These are phyloP conservation scores for Madurella mycetomatis DNA, from an alignment of 2,329 filamentous ascomycete genomes.

Conservation along the genomic window DNA sequence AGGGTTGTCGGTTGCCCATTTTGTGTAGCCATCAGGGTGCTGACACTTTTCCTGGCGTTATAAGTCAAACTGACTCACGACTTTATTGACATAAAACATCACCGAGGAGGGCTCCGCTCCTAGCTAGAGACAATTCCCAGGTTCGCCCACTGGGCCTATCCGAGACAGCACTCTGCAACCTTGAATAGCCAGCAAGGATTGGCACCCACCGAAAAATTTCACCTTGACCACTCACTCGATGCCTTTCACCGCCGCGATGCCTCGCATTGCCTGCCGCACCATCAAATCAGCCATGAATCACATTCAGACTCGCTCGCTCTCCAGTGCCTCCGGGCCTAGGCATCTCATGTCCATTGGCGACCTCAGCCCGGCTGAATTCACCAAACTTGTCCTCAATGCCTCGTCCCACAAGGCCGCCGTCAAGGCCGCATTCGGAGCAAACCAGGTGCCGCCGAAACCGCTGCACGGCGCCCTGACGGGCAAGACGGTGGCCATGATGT, in stretches of 20 bases:
- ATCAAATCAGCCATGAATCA: constrained; percentile 26
- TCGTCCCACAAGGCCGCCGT: constrained; percentile 68
- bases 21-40: neutral
- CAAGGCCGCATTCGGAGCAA: constrained; percentile 50
- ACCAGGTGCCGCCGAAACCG: constrained; percentile 49
- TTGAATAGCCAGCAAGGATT: neutral
- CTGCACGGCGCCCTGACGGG: constrained; percentile 63
- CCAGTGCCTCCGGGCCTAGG: constrained; percentile 51
- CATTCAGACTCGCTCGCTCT: constrained; percentile 42
- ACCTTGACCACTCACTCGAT: neutral
- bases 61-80: neutral
- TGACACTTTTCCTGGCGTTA: neutral
- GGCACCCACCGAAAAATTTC: neutral
- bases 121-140: neutral
- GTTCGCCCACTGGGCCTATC: neutral
- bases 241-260: constrained; percentile 19
- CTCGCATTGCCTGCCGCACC: constrained; percentile 24
- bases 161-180: neutral
- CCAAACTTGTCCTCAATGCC: constrained; percentile 78
- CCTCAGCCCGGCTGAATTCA: constrained; percentile 73
- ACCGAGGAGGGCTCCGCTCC: neutral
- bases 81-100: neutral
- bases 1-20: neutral
- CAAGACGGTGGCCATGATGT: constrained; percentile 89
- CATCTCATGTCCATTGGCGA: constrained; percentile 92